Evolutionary conservation across 164 flowering plant genomes (phyloP).

Genomic region (Vitis cinerea): DNA sequence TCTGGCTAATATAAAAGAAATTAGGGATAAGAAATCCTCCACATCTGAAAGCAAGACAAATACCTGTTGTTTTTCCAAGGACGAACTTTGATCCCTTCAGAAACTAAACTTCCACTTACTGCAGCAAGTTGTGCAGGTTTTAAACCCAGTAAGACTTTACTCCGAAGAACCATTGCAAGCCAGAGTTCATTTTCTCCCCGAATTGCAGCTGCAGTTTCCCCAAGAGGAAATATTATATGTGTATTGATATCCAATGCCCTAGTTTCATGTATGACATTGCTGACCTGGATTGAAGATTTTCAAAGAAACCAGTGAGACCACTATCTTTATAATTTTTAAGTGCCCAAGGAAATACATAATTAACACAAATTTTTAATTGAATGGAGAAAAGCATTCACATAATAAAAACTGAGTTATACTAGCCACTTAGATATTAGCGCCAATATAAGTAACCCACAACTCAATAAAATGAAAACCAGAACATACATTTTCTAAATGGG

Average conservation of each 20-base stretch:
- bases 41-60: neutral
- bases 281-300: constrained; percentile 37
- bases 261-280: constrained; percentile 85
- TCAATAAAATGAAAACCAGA: no score
- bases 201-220: constrained; percentile 96
- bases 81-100: constrained; percentile 90
- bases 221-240: constrained; percentile 76
- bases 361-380: no score
- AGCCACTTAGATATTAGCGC: no score
- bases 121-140: constrained; percentile 96
- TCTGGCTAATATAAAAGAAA: neutral
- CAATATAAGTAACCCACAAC: no score
- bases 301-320: neutral
- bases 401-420: no score
- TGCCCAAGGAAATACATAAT: no score
- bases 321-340: neutral
- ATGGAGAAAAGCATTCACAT: no score
- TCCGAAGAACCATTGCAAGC: constrained; percentile 95
- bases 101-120: constrained; percentile 86
- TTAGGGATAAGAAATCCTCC: neutral
- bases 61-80: constrained; percentile 71
- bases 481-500: no score
- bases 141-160: constrained; percentile 60
- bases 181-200: constrained; percentile 99
- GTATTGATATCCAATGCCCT: constrained; percentile 88